These are phyloP conservation scores for Magnolia sinica DNA, from an alignment of 164 flowering plant species.

Conservation along the genomic window DNA sequence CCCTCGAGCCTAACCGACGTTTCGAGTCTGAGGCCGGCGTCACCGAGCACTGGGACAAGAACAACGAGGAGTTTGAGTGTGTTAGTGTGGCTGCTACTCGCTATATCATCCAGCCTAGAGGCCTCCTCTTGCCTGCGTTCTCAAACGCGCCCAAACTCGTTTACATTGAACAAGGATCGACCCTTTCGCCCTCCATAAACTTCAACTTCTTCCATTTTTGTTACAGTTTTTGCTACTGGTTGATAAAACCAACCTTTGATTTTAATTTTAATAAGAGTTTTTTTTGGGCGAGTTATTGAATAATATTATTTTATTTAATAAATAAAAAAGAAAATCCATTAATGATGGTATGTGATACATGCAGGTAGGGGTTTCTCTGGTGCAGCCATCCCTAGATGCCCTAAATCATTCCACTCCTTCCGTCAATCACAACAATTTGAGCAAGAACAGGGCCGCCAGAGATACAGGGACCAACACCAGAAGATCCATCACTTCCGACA, in stretches of 20 bases:
- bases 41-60: slow-evolving; percentile 46
- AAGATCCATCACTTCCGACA: slow-evolving; percentile 23
- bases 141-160: slow-evolving; percentile 37
- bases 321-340: too few species aligned
- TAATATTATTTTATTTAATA: too few species aligned
- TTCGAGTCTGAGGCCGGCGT: slow-evolving; percentile 43
- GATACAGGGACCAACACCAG: slow-evolving; percentile 35
- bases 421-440: neutral
- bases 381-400: slow-evolving; percentile 46
- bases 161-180: slow-evolving; percentile 35
- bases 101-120: slow-evolving; percentile 31
- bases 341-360: neutral
- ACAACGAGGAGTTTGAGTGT: slow-evolving; percentile 39
- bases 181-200: neutral
- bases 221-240: too few species aligned
- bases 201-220: too few species aligned
- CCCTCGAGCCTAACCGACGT: slow-evolving; percentile 34
- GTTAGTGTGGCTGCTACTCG: slow-evolving; percentile 47
- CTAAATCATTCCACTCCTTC: slow-evolving; percentile 39
- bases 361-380: slow-evolving; percentile 49
- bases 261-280: too few species aligned
- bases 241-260: too few species aligned
- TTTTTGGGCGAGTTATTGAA: too few species aligned
- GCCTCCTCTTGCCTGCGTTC: slow-evolving; percentile 52
- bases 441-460: slow-evolving; percentile 16